Conservation (phyloP, 805 yeast species). For the Naumovozyma castellii region DNA sequence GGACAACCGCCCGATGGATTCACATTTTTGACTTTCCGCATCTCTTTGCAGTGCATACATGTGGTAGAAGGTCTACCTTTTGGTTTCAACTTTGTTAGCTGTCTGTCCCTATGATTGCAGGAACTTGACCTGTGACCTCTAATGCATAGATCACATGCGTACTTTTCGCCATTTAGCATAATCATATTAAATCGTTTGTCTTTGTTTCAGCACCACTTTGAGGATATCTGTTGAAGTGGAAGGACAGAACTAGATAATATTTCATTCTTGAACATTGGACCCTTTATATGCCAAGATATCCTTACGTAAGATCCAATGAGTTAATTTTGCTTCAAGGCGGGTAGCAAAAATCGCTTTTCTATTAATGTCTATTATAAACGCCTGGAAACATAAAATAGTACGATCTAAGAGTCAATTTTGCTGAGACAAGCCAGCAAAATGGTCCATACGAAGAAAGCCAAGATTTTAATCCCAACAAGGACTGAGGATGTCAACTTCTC, state of each 20-base stretch:
- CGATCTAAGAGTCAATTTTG: slow-evolving; percentile 10
- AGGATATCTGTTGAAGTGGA: too few relatives aligned
- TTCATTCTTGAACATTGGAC: too few relatives aligned
- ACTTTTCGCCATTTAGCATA: slow-evolving; percentile 78
- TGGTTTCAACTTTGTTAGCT: slow-evolving; percentile 82
- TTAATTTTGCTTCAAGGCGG: not conserved
- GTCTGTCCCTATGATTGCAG: slow-evolving; percentile 85
- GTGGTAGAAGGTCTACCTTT: slow-evolving; percentile 94
- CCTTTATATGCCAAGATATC: too few relatives aligned
- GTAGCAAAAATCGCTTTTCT: slow-evolving; percentile 7
- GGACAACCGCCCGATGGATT: slow-evolving; percentile 35
- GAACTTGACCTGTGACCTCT: slow-evolving; percentile 92
- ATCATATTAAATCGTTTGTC: slow-evolving; percentile 46
- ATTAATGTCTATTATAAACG: slow-evolving; percentile 46
- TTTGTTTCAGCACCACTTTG: not conserved
- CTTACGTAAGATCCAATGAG: not conserved
- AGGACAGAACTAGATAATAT: too few relatives aligned
- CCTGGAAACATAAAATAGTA: too few relatives aligned
- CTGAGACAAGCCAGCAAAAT: not conserved
- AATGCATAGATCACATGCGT: slow-evolving; percentile 92
- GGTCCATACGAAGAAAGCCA: slow-evolving; percentile 31
- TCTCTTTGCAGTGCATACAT: slow-evolving; percentile 76
- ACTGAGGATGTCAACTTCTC: slow-evolving; percentile 31
- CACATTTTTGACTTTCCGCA: slow-evolving; percentile 53
- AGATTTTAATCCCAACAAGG: slow-evolving; percentile 59